Base-by-base conservation (phyloP, 257 asterid species). In the Ilex aquifolium region DNA sequence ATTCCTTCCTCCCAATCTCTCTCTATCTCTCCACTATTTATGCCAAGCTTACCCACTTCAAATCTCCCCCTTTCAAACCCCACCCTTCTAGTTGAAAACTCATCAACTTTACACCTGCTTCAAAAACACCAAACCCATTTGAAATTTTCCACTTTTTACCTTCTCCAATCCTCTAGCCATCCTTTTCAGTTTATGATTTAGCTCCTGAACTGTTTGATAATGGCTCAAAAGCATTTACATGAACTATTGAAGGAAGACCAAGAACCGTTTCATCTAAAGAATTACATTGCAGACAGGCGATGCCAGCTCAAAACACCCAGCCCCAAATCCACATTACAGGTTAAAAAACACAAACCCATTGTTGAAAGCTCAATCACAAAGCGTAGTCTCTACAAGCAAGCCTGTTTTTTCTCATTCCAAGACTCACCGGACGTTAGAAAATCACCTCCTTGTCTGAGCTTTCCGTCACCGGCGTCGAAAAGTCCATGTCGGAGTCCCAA, bases 231-330 rank as follows among this genome's bases (percentile, higher is more conserved):
- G 69, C 80, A 77, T 67, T 62, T 85, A 39, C 84, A 81, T 64
- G 94, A 88, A 81, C 87, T 91, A 0, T 74, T 91, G 9, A 66
- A 77, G 55, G 84, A 91, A 59, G 95, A 91, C 60, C 96, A 91
- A 60, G 98, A 91, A 32, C 98, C 95, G 0, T 91, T 91, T 51
- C 94, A 73, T 2, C 78, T 91, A 14, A 77, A 80, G 53, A 66
- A 21, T 44, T 79, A 84, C 85, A 78, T 80, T 42, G 65, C 85
- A 2, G 85, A 84, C 39, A 63, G 72, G 21, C 82, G 80, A 44
- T 70, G 76, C 58, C 83, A 72, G 31, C 57, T 90, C 56, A 83
- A 63, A 2, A 75, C 72, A 9, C 59, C 61, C 4, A 42, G 54
- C 30, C 62, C 74, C 17, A 44, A 68, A 51, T 44, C 79, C 31